phyloP scores from a whole-genome alignment of 2,329 filamentous ascomycete genomes.

The Dactylellina leptospora region DNA sequence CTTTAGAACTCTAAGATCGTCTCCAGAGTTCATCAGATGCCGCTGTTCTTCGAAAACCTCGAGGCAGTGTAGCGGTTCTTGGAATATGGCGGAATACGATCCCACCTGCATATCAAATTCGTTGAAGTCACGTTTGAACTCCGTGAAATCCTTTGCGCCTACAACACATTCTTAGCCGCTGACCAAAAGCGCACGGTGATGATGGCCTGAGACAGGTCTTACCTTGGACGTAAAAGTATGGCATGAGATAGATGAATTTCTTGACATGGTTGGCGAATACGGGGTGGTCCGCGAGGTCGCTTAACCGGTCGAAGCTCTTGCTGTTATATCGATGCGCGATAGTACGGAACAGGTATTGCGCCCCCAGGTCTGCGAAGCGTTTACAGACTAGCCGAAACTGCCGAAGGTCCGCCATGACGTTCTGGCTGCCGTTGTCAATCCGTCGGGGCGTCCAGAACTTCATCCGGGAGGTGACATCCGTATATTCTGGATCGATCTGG shows the following conservation, averaged over 20 bases:
- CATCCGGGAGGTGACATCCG: slow-evolving; percentile 63
- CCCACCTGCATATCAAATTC: slow-evolving; percentile 60
- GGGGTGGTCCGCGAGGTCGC: slow-evolving; percentile 64
- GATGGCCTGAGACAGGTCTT: slow-evolving; percentile 40
- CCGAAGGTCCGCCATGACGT: slow-evolving; percentile 62
- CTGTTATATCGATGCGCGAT: slow-evolving; percentile 66
- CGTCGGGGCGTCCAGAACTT: slow-evolving; percentile 64
- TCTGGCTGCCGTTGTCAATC: slow-evolving; percentile 66
- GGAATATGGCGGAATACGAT: slow-evolving; percentile 62
- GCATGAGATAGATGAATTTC: slow-evolving; percentile 70
- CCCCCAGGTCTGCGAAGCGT: slow-evolving; percentile 65
- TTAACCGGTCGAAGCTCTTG: slow-evolving; percentile 64
- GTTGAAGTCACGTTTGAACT: slow-evolving; percentile 56
- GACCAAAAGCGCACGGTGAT: slow-evolving; percentile 57
- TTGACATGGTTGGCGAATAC: slow-evolving; percentile 67
- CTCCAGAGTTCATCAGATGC: slow-evolving; percentile 64
- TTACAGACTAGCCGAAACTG: slow-evolving; percentile 64
- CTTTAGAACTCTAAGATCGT: slow-evolving; percentile 66
- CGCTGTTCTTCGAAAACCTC: slow-evolving; percentile 63
- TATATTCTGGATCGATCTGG: slow-evolving; percentile 64
- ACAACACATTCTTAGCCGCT: slow-evolving; percentile 63
- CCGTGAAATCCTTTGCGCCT: slow-evolving; percentile 53
- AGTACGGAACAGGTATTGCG: slow-evolving; percentile 65
- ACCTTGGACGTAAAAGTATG: slow-evolving; percentile 69
- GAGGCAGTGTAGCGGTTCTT: slow-evolving; percentile 57